Percentiles rank a stretch among this genome's conserved stretches.
These are phyloP conservation scores for Globisporangium uncinulatum DNA, from an alignment of 352 stramenopile genomes.

Conservation along the genomic window DNA sequence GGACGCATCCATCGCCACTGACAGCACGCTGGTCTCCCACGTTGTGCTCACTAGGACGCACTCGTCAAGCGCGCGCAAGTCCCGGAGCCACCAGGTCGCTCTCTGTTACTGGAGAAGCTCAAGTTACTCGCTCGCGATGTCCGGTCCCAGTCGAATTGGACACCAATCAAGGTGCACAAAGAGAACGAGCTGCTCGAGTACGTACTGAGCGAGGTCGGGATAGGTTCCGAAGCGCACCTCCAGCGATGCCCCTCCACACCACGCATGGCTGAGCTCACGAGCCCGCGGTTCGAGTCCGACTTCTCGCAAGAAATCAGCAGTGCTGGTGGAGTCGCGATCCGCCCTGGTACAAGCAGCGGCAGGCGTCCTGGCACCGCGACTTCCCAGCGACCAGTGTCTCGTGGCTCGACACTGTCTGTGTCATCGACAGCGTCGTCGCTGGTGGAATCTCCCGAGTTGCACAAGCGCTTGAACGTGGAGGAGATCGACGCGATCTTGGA, in stretches of 20 bases:
- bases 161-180: slow-evolving; percentile 28
- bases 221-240: slow-evolving; percentile 11
- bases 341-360: slow-evolving; percentile 43
- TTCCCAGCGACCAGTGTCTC: slow-evolving; percentile 50
- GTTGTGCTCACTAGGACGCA: slow-evolving; percentile 32
- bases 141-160: slow-evolving; percentile 11
- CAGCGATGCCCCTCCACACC: slow-evolving; percentile 27
- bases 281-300: slow-evolving; percentile 11
- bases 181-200: slow-evolving; percentile 60
- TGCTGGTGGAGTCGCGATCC: slow-evolving; percentile 19
- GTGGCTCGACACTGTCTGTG: slow-evolving; percentile 57
- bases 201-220: slow-evolving; percentile 25
- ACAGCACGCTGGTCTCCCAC: neutral
- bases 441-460: slow-evolving; percentile 53
- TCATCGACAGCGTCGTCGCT: slow-evolving; percentile 48
- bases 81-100: slow-evolving; percentile 56
- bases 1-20: neutral
- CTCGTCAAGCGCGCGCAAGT: slow-evolving; percentile 38
- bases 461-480: slow-evolving; percentile 52
- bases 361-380: slow-evolving; percentile 32
- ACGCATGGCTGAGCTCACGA: slow-evolving; percentile 31
- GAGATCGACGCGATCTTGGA: slow-evolving; percentile 68
- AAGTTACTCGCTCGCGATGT: slow-evolving; percentile 53
- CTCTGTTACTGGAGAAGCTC: slow-evolving; percentile 67
- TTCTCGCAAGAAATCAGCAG: neutral